Evolutionary conservation across 192 early-diverging fungal species (phyloP), one percentile per base, ranked within the genome.

Genomic region (Coemansia sp.): DNA sequence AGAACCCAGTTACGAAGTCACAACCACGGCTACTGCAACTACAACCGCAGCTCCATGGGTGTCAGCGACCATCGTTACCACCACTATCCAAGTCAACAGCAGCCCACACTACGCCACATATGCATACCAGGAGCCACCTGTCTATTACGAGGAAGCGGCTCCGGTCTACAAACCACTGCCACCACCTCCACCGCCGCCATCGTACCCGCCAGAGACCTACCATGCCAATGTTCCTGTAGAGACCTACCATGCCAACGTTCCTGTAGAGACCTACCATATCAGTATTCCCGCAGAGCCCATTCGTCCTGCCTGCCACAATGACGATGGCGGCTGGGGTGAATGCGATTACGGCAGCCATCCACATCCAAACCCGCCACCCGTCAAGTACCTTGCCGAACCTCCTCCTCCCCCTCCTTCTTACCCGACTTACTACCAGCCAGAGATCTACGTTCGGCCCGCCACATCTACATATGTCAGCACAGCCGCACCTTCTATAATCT

Each of bases 71-170:
- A 31, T 30, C 15, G 55, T 57, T 16, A 57, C 55, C 55, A 20
- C n/a, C 8, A 16, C 16, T 28, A n/a, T 34, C 18, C 15, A 23
- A 15, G 18, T 34, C 31, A 15, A 2, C n/a, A n/a, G 18, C 20
- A 16, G 3, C 16, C 30, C 30, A 8, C 13, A 20, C 25, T 57
- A 57, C 31, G 3, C 25, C 31, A 20, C 30, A 34, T 57, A 57
- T 20, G 10, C 13, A 3, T 57, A 57, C n/a, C 31, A 18, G 13
- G 29, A 15, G 63, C 51, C 33, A 21, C 52, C 63, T 20, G 45
- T 42, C 21, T 70, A 58, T 43, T 63, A 70, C 25, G 61, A 52
- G 33, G 61, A 55, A 7, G 61, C 46, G 16, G 5, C 8, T 35
- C 12, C 34, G 12, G 63, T 35, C 25, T 48, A 63, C 28, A 35